Evolutionary conservation across 176 grass and related monocot species (phyloP).

Genomic region (Ensete glaucum): DNA sequence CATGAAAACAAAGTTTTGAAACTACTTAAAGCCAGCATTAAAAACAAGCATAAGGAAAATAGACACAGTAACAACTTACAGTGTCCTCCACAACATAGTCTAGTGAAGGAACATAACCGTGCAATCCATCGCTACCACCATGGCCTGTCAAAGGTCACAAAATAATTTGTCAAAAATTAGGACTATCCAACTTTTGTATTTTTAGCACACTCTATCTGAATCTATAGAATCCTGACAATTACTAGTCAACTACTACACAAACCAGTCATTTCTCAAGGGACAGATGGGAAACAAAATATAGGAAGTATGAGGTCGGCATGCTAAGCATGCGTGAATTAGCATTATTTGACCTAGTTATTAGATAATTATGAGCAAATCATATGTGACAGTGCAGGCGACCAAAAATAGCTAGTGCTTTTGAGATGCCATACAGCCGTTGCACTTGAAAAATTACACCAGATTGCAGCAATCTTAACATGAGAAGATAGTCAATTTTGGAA

Average conservation of each 20-base stretch:
- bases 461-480: too few relatives aligned
- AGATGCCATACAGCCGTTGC: too few relatives aligned
- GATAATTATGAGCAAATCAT: too few relatives aligned
- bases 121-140: slow-evolving; percentile 93
- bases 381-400: too few relatives aligned
- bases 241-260: not conserved
- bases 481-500: too few relatives aligned
- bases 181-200: not conserved
- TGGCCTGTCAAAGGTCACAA: slow-evolving; percentile 48
- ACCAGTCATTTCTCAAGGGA: not conserved
- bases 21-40: not conserved
- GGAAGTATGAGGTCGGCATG: not conserved
- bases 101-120: slow-evolving; percentile 96
- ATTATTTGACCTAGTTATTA: too few relatives aligned
- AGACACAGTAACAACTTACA: slow-evolving; percentile 30
- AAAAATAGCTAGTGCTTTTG: not conserved
- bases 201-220: not conserved
- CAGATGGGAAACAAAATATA: not conserved
- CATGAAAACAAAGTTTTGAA: not conserved
- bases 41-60: not conserved
- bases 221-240: not conserved
- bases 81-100: slow-evolving; percentile 88
- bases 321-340: too few relatives aligned
- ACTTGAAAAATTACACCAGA: too few relatives aligned
- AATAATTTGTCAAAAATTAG: not conserved